Conservation (phyloP, 495 filamentous ascomycete species). For the Pyrenula massariospora region DNA sequence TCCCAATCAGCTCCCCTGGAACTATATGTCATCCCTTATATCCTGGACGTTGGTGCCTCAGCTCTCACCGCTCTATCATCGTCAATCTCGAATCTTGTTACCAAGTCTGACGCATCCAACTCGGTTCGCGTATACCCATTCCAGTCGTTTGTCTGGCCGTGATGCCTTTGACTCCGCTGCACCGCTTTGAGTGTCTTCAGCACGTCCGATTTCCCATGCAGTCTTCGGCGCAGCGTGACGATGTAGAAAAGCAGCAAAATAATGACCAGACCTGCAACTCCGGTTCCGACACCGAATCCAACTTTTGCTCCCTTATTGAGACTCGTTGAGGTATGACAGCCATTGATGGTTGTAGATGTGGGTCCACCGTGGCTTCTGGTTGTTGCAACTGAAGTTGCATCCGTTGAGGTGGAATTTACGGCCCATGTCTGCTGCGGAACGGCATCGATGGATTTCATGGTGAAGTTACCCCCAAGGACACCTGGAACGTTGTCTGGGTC, state of each 20-base stretch:
- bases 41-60: not conserved
- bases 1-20: not conserved
- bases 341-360: not conserved
- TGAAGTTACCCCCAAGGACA: not conserved
- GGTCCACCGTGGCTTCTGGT: not conserved
- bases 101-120: not conserved
- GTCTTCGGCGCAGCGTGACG: not conserved
- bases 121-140: not conserved
- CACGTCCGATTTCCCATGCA: not conserved
- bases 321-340: not conserved
- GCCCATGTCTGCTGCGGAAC: not conserved
- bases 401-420: not conserved
- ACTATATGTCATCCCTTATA: not conserved
- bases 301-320: not conserved
- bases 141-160: not conserved
- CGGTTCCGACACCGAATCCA: not conserved
- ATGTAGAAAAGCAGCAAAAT: not conserved
- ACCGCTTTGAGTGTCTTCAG: not conserved
- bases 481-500: not conserved
- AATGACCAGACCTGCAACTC: not conserved
- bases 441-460: not conserved
- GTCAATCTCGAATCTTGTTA: not conserved
- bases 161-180: not conserved
- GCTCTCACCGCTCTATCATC: not conserved
- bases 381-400: not conserved